A percentile compares a stretch with the other conserved stretches of the same genome.
Evolutionary conservation across 805 yeast species (phyloP).

Genomic region (Soucietia sequanensis): DNA sequence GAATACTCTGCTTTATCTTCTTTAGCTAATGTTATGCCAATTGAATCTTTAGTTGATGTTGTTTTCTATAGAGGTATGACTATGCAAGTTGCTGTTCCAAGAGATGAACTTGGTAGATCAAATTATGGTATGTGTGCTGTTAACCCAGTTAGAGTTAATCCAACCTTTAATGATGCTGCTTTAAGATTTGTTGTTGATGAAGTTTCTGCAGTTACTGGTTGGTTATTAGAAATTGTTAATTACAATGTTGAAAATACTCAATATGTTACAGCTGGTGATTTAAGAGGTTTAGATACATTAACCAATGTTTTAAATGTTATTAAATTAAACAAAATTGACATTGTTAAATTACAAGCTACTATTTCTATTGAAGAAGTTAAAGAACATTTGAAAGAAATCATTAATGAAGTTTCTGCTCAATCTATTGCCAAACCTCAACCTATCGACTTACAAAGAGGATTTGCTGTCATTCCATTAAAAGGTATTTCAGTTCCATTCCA

Average conservation of each 20-base stretch:
- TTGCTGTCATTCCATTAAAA: conserved; percentile 95
- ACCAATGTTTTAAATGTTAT: conserved; percentile 91
- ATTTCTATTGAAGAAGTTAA: conserved; percentile 85
- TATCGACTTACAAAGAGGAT: conserved; percentile 94
- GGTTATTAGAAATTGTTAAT: conserved; percentile 98
- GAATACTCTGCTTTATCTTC: conserved; percentile 98
- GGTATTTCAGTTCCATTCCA: conserved; percentile 99
- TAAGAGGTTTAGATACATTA: conserved; percentile 90
- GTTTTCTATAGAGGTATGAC: conserved; percentile 99
- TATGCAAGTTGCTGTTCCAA: conserved; percentile 99
- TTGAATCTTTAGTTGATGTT: conserved; percentile 94
- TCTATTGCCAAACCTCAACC: conserved; percentile 92
- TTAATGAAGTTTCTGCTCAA: conserved; percentile 78
- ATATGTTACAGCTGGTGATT: conserved; percentile 98
- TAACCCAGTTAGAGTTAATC: conserved; percentile 89
- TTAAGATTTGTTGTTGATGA: conserved; percentile 91
- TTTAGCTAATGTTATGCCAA: conserved; percentile 97
- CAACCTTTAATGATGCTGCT: conserved; percentile 90
- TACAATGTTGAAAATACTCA: conserved; percentile 98
- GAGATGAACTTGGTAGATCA: conserved; percentile 93
- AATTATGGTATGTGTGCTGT: conserved; percentile 99
- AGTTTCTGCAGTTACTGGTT: conserved; percentile 76
- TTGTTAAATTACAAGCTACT: conserved; percentile 79
- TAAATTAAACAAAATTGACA: conserved; percentile 91
- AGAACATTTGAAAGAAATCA: conserved; percentile 84